Evolutionary conservation across 2,329 filamentous ascomycete genomes (phyloP).

Genomic region (Cladosporium cucumerinum): DNA sequence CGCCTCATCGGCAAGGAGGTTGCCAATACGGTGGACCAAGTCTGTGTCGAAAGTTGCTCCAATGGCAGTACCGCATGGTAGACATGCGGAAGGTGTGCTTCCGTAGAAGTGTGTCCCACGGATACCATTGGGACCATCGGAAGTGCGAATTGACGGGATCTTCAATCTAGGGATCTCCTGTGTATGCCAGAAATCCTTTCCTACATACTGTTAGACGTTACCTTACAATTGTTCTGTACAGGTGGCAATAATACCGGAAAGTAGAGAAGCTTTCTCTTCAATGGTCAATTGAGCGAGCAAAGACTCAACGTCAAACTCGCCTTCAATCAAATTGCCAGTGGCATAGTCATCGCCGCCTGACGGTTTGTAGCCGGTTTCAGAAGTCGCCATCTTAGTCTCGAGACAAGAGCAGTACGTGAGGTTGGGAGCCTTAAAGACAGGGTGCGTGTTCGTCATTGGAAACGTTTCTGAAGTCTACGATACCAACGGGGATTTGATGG

Average conservation of each 20-base stretch:
- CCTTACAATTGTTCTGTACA: slow-evolving; percentile 62
- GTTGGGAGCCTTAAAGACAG: background rate
- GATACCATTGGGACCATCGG: slow-evolving; percentile 68
- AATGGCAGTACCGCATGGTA: slow-evolving; percentile 61
- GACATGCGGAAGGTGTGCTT: slow-evolving; percentile 64
- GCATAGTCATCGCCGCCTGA: background rate
- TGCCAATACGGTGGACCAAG: slow-evolving; percentile 9
- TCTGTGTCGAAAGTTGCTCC: slow-evolving; percentile 13
- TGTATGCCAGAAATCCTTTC: slow-evolving; percentile 67
- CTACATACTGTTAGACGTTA: background rate
- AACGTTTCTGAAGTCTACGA: background rate
- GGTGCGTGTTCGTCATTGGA: background rate
- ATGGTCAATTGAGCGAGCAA: slow-evolving; percentile 30
- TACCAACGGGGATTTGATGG: background rate
- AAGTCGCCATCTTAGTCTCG: slow-evolving; percentile 11
- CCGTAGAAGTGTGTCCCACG: slow-evolving; percentile 67
- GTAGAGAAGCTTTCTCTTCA: slow-evolving; percentile 31
- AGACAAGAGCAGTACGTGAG: background rate
- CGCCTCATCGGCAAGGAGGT: slow-evolving; percentile 29
- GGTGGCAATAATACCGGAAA: slow-evolving; percentile 54
- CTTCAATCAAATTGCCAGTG: background rate
- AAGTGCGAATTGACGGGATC: slow-evolving; percentile 62
- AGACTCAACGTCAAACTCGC: slow-evolving; percentile 31
- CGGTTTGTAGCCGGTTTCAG: background rate
- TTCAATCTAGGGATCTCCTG: slow-evolving; percentile 57